phyloP scores from a whole-genome alignment of 176 grass and related monocot genomes.

The Cenchrus fungigraminus region DNA sequence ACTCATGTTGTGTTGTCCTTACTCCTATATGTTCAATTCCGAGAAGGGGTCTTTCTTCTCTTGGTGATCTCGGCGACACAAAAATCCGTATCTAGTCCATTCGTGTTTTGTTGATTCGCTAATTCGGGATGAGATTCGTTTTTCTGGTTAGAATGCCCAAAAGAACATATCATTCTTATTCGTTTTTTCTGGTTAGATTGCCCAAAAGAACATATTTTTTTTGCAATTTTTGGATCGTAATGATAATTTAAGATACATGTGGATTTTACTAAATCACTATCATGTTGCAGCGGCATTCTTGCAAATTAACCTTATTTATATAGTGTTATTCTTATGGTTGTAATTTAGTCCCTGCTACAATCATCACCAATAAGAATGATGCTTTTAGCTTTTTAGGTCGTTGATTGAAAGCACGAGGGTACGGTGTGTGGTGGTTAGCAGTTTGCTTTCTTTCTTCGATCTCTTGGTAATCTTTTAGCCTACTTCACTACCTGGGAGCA shows the following conservation, averaged over 20 bases:
- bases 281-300: not conserved
- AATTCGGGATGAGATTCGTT: not conserved
- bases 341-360: not conserved
- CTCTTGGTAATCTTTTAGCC: conserved; percentile 16
- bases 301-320: not conserved
- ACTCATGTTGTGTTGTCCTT: not conserved
- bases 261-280: not conserved
- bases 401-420: not conserved
- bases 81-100: too few relatives aligned
- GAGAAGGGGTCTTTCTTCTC: not conserved
- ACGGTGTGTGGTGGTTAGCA: not conserved
- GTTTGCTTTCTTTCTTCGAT: not conserved
- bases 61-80: not conserved
- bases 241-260: not conserved
- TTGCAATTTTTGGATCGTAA: not conserved
- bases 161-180: not conserved
- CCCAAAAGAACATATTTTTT: not conserved
- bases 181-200: not conserved
- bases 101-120: not conserved
- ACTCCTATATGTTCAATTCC: not conserved
- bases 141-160: not conserved
- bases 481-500: conserved; percentile 1
- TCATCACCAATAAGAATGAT: not conserved
- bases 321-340: not conserved
- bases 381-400: not conserved